These are phyloP conservation scores for Canavalia ensiformis DNA, from an alignment of 306 rosid species.

Conservation along the genomic window DNA sequence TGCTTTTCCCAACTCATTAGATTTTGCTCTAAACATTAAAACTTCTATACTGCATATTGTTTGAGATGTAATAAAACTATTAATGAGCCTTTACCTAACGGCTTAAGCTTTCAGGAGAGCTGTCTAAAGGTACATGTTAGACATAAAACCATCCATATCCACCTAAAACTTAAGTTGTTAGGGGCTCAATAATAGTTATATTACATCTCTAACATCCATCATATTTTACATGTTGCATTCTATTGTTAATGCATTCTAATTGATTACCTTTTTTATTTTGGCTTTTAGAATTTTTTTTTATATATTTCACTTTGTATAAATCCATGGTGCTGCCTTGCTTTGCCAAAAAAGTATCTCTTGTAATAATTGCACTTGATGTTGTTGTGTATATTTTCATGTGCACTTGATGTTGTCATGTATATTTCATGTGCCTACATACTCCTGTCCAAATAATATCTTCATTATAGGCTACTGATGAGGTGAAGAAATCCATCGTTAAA, in stretches of 20 bases:
- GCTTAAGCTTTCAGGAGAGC: not conserved
- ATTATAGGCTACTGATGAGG: slow-evolving; percentile 69
- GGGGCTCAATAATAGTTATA: slow-evolving; percentile 7
- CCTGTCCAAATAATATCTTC: slow-evolving; percentile 44
- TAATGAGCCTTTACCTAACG: slow-evolving; percentile 9
- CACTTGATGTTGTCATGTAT: slow-evolving; percentile 23
- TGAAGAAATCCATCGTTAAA: slow-evolving; percentile 63
- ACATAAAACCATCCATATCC: not conserved
- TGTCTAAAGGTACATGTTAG: not conserved
- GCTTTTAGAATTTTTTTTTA: slow-evolving; percentile 17
- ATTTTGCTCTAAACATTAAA: slow-evolving; percentile 24
- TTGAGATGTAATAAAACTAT: slow-evolving; percentile 12
- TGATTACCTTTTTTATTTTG: slow-evolving; percentile 22
- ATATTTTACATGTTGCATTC: slow-evolving; percentile 28
- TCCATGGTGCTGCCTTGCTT: slow-evolving; percentile 28
- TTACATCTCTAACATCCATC: slow-evolving; percentile 15
- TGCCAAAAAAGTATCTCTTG: slow-evolving; percentile 20
- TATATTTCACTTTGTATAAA: slow-evolving; percentile 19
- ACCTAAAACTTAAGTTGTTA: slow-evolving; percentile 11
- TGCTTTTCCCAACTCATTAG: slow-evolving; percentile 11
- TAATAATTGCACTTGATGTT: slow-evolving; percentile 31
- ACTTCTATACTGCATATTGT: slow-evolving; percentile 14
- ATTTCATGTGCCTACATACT: slow-evolving; percentile 42
- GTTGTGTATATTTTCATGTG: slow-evolving; percentile 23
- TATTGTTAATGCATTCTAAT: slow-evolving; percentile 8